phyloP scores from a whole-genome alignment of 345 rosid genomes.

The Trapa incisa region DNA sequence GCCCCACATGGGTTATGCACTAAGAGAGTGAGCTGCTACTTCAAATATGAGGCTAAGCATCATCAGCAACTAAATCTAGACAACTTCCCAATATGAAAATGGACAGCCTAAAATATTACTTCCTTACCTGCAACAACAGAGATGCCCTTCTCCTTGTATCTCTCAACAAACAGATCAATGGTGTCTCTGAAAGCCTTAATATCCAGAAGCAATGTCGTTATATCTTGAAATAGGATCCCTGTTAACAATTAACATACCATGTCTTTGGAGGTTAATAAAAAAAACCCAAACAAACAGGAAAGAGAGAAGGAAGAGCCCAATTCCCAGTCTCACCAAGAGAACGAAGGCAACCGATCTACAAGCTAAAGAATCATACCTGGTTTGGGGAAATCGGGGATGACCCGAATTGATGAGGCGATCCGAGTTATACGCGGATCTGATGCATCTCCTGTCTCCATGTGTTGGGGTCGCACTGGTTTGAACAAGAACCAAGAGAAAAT shows the following conservation, averaged over 20 bases:
- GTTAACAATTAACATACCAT: constrained; percentile 1
- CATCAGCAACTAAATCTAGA: neutral
- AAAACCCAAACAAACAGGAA: neutral
- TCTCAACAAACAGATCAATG: constrained; percentile 37
- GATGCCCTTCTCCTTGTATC: constrained; percentile 25
- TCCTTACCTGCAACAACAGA: constrained; percentile 34
- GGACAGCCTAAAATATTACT: neutral
- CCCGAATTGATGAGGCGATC: constrained; percentile 62
- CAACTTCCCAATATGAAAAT: neutral
- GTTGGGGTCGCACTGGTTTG: constrained; percentile 12
- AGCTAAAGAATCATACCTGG: constrained; percentile 31
- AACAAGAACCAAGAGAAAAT: neutral
- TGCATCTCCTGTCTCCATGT: constrained; percentile 37
- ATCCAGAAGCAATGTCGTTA: constrained; percentile 36
- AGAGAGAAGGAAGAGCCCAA: neutral
- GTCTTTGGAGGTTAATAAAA: neutral
- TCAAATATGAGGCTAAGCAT: neutral
- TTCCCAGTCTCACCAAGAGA: neutral
- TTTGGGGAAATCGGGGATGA: constrained; percentile 90
- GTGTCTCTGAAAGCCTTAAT: constrained; percentile 34
- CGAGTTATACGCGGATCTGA: constrained; percentile 51
- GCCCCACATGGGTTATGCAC: neutral
- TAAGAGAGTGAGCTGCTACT: neutral
- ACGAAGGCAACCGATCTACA: neutral
- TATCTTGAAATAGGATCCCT: constrained; percentile 81